Conservation (phyloP, 768 basidiomycete species). For the Auricularia sp. region DNA sequence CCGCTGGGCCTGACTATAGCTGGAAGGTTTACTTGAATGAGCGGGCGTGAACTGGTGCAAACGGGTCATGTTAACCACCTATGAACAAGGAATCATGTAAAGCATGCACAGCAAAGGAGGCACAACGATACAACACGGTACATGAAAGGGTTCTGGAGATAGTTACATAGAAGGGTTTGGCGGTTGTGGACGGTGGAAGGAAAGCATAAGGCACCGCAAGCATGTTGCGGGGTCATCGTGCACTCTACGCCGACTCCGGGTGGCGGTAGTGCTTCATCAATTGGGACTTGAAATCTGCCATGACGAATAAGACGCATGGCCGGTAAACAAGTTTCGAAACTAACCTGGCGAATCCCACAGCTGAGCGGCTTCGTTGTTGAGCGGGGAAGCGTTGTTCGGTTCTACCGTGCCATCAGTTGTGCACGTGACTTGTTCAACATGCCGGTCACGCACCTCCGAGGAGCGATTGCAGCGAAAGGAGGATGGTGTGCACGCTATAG, state of each 20-base stretch:
- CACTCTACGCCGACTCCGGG: not conserved
- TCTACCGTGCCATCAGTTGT: conserved; percentile 33
- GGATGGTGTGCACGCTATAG: conserved; percentile 83
- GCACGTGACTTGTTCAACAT: not conserved
- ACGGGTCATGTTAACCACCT: not conserved
- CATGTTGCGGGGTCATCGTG: not conserved
- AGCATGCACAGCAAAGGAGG: not conserved
- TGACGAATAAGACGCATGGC: not conserved
- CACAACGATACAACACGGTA: not conserved
- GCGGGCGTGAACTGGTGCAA: too few species aligned
- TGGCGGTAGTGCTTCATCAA: conserved; percentile 63
- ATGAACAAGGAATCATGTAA: not conserved
- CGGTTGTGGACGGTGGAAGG: not conserved
- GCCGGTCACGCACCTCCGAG: conserved; percentile 56
- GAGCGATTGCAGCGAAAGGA: conserved; percentile 78
- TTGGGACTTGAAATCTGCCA: conserved; percentile 59
- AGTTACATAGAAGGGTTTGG: not conserved
- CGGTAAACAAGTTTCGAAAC: not conserved
- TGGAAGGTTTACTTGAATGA: too few species aligned
- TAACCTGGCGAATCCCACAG: conserved; percentile 62
- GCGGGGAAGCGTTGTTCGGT: conserved; percentile 86
- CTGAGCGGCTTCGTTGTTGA: conserved; percentile 78
- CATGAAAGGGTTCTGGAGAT: not conserved
- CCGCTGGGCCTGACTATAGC: too few species aligned
- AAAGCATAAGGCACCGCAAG: not conserved